Base-by-base conservation (phyloP, 768 basidiomycete genomes). In the Lactifluus rugatus region DNA sequence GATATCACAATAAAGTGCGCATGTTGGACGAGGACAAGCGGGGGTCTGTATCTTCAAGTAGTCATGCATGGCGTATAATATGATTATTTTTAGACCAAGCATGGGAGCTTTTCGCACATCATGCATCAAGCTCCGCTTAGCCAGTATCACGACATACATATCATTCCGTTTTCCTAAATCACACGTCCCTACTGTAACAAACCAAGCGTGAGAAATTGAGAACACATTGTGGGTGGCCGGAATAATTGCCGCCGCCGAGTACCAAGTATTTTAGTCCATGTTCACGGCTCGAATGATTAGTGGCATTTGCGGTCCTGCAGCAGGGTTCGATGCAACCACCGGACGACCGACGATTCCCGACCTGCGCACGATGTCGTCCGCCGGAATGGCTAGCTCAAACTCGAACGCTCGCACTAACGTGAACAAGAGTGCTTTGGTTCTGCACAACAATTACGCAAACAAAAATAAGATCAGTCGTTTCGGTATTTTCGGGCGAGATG, bases 361-460 rank as follows among this genome's bases (percentile, higher is more conserved):
- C 32, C 26, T 48, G 28, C 52, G 57, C 37, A 53, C 32, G 32
- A 66, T 50, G 5, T 66, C 62, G 1, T 58, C 62, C 16, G 41
- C 31, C 10, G 62, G 47, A 7, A 63, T 13, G n/a, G 62, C 65
- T 25, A 62, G 34, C 37, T 56, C 52, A 28, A 66, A 66, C 44
- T 63, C 63, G 39, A 68, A 68, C 19, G 45, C 48, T 37, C 67
- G 67, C 16, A 68, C 41, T 34, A 68, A 47, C 0, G 63, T 59
- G 49, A 68, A 68, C 5, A 68, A 46, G 13, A 68, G 50, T 0
- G 67, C 67, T 37, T 68, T 68, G 57, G 66, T 65, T 60, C 67
- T 68, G 48, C 1, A 2, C 3, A 11, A 10, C 3, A 17, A 34
- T 14, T 5, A 31, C 23, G 9, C 19, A n/a, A n/a, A n/a, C n/a